A percentile compares a stretch with the other conserved stretches of the same genome.
Evolutionary conservation across 805 yeast species (phyloP).

Genomic region (Saccharomycopsis javanensis): DNA sequence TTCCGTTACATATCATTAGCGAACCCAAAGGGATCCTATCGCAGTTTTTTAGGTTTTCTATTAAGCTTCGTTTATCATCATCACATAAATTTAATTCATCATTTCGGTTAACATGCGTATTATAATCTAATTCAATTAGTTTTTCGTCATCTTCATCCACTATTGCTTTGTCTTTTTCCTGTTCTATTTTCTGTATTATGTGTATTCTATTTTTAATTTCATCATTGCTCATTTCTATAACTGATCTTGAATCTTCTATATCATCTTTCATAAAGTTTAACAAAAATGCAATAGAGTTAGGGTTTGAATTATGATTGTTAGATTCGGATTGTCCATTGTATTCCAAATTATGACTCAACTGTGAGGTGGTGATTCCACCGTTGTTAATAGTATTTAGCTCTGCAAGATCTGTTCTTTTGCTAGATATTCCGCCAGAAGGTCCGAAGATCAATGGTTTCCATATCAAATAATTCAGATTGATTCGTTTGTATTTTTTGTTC

Average conservation of each 20-base stretch:
- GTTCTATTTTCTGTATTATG: constrained; percentile 21
- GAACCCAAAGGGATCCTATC: background rate
- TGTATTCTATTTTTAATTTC: constrained; percentile 31
- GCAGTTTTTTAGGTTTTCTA: background rate
- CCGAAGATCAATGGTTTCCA: constrained; percentile 85
- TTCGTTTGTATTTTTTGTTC: constrained; percentile 38
- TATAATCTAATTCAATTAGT: constrained; percentile 18
- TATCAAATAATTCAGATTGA: constrained; percentile 46
- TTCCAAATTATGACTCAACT: background rate
- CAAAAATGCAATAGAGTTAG: constrained; percentile 42
- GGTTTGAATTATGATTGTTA: background rate
- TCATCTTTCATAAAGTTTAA: constrained; percentile 59
- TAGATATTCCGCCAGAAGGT: constrained; percentile 76
- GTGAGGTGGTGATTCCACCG: no score
- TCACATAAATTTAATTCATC: background rate
- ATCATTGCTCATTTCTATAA: constrained; percentile 47
- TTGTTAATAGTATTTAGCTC: background rate
- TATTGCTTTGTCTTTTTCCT: constrained; percentile 22
- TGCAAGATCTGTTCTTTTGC: constrained; percentile 26
- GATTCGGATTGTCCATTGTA: background rate
- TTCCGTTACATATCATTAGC: background rate
- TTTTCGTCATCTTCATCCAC: constrained; percentile 26
- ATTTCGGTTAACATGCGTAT: background rate
- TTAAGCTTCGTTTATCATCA: background rate
- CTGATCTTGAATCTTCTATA: constrained; percentile 48